phyloP scores from a whole-genome alignment of 805 yeast genomes.

The Torulaspora franciscae region DNA sequence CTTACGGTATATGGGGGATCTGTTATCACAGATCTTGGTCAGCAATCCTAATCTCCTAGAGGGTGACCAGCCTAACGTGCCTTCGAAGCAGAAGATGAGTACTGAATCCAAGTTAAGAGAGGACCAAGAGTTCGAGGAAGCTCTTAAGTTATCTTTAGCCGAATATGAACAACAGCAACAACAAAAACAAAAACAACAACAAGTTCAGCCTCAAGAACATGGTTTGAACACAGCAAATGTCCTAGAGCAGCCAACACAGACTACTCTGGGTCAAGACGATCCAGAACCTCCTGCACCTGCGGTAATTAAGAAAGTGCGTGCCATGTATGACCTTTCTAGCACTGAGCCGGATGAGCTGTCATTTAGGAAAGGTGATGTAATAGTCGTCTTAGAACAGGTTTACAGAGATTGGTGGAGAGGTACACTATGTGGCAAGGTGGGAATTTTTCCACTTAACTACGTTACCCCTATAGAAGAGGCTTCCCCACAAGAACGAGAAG shows the following conservation, averaged over 20 bases:
- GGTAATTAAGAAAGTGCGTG: slow-evolving; percentile 52
- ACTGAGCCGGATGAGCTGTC: slow-evolving; percentile 83
- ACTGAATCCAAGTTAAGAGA: slow-evolving; percentile 50
- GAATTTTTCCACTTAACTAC: slow-evolving; percentile 89
- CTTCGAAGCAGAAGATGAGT: slow-evolving; percentile 49
- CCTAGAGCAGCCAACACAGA: neutral
- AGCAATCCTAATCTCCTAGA: slow-evolving; percentile 38
- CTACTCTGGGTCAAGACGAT: neutral
- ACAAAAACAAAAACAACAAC: slow-evolving; percentile 2
- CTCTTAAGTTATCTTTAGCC: slow-evolving; percentile 63
- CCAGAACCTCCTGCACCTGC: slow-evolving; percentile 10
- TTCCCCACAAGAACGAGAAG: slow-evolving; percentile 51
- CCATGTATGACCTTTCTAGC: slow-evolving; percentile 74
- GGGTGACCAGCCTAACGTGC: slow-evolving; percentile 45
- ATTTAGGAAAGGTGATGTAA: slow-evolving; percentile 81
- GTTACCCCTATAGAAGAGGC: slow-evolving; percentile 74
- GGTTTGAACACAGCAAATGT: slow-evolving; percentile 1
- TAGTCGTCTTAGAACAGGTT: slow-evolving; percentile 79
- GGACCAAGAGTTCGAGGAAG: slow-evolving; percentile 75
- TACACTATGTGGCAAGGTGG: slow-evolving; percentile 69
- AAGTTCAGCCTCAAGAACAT: slow-evolving; percentile 13
- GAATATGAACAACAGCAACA: slow-evolving; percentile 41
- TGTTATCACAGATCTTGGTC: slow-evolving; percentile 46
- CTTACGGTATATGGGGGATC: slow-evolving; percentile 60
- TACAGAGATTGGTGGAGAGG: slow-evolving; percentile 97